Base-by-base conservation (phyloP, 441 rosid species). In the Brassica balearica region DNA sequence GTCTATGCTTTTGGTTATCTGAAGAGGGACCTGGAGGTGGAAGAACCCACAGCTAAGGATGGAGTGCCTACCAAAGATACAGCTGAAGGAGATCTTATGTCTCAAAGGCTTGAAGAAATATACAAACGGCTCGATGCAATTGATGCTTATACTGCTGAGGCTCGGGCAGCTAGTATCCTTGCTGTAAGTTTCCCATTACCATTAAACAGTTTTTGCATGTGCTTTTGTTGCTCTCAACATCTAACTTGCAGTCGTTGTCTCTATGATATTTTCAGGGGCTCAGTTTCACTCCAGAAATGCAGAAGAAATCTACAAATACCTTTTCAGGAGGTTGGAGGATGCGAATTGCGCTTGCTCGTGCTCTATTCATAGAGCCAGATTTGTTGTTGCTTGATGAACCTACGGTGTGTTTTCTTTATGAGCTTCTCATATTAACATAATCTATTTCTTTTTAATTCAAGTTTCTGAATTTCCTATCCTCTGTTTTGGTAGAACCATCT, bases 281-380 rank as follows among this genome's bases (percentile, higher is more conserved):
- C 74, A 93, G 98, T 86, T 95, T 95, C 93, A 60, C 97, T 72
- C 86, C 91, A 74, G 98, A 95, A 75, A 95, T 95, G 99, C 96
- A 90, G 88, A 75, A 62, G 77, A 92, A 84, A 81, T 74, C 97
- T 48, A 95, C 99, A 48, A 95, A 86, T 84, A 74, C 92, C 4
- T 93, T 95, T 83, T 93, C 99, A 78, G 99, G 99, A 78, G 98
- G 98, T 82, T 95, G 99, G 98, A 87, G 99, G 62, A 95, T 95
- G 99, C 87, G 99, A 82, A 92, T 95, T 73, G 98, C 98, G 68
- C 91, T 95, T 82, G 98, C 99, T 68, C 98, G 97, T 71, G 98
- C 97, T 0, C 81, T 95, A 75, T 95, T 89, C 85, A 86, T 95
- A 56, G 99, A 95, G 82, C 99, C 99, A 67, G 99, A 95, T 83